A percentile compares a stretch with the other conserved stretches of the same genome.
Conservation (phyloP, 2,329 filamentous ascomycete species). For the Tricladium varicosporioides region DNA sequence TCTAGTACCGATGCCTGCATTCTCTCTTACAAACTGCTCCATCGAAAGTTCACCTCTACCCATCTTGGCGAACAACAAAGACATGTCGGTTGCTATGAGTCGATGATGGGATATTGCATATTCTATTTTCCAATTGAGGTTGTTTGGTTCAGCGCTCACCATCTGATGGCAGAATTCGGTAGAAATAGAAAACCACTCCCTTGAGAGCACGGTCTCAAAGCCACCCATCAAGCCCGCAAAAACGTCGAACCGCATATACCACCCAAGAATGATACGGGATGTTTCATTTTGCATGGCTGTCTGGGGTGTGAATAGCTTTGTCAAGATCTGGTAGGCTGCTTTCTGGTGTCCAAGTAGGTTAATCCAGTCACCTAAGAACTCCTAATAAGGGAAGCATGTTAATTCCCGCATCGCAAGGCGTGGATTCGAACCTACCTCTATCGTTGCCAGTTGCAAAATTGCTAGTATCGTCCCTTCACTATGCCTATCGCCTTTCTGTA, state of each 20-base stretch:
- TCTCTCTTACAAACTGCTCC: constrained; percentile 64
- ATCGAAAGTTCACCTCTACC: constrained; percentile 61
- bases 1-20: constrained; percentile 49
- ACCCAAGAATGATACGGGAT: constrained; percentile 73
- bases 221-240: constrained; percentile 81
- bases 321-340: constrained; percentile 80
- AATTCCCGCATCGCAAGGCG: constrained; percentile 3
- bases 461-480: constrained; percentile 76
- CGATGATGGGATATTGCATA: constrained; percentile 64
- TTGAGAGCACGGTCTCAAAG: constrained; percentile 68
- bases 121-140: constrained; percentile 66
- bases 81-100: constrained; percentile 76
- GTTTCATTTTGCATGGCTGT: constrained; percentile 69
- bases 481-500: constrained; percentile 70
- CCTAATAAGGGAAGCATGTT: constrained; percentile 48
- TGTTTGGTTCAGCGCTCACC: constrained; percentile 55
- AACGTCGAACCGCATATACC: constrained; percentile 88
- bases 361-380: constrained; percentile 93
- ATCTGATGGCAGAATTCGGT: constrained; percentile 59
- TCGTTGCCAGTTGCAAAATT: constrained; percentile 86
- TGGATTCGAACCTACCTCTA: constrained; percentile 64
- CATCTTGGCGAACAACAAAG: constrained; percentile 70
- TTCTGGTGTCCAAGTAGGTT: constrained; percentile 91
- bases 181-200: constrained; percentile 66
- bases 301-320: constrained; percentile 72